Evolutionary conservation across 352 stramenopile species (phyloP).

Genomic region (Pythium pectinolyticum): DNA sequence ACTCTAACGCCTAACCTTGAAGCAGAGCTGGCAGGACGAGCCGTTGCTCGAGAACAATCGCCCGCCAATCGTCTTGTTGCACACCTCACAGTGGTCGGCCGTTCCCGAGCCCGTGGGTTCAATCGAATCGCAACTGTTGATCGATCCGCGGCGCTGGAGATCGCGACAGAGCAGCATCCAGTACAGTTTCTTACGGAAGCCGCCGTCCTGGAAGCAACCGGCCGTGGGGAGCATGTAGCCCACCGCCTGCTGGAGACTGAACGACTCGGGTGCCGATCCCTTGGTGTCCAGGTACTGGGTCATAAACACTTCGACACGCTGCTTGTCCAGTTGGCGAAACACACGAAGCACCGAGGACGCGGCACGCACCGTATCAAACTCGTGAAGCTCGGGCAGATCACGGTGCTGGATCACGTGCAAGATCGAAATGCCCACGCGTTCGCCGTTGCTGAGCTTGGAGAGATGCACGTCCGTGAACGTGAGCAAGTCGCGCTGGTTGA

Average conservation of each 20-base stretch:
- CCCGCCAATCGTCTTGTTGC: slow-evolving; percentile 2
- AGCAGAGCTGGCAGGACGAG: slow-evolving; percentile 23
- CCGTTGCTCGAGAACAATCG: slow-evolving; percentile 7
- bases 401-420: slow-evolving; percentile 52
- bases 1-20: slow-evolving; percentile 7
- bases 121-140: neutral
- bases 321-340: slow-evolving; percentile 43
- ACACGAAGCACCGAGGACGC: slow-evolving; percentile 37
- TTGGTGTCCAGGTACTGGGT: slow-evolving; percentile 34
- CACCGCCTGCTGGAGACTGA: slow-evolving; percentile 32
- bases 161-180: slow-evolving; percentile 35
- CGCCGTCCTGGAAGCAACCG: slow-evolving; percentile 19
- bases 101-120: slow-evolving; percentile 10
- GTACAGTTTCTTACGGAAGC: slow-evolving; percentile 51
- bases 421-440: slow-evolving; percentile 49
- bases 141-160: neutral
- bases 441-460: slow-evolving; percentile 26
- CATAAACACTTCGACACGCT: slow-evolving; percentile 50
- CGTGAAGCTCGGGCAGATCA: slow-evolving; percentile 40
- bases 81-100: slow-evolving; percentile 11
- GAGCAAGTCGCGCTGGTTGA: slow-evolving; percentile 38
- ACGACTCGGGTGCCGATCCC: neutral
- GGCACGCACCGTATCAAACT: slow-evolving; percentile 39
- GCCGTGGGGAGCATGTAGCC: slow-evolving; percentile 19
- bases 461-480: slow-evolving; percentile 15